phyloP scores from a whole-genome alignment of 805 yeast species.

The Yamadazyma sp. region DNA sequence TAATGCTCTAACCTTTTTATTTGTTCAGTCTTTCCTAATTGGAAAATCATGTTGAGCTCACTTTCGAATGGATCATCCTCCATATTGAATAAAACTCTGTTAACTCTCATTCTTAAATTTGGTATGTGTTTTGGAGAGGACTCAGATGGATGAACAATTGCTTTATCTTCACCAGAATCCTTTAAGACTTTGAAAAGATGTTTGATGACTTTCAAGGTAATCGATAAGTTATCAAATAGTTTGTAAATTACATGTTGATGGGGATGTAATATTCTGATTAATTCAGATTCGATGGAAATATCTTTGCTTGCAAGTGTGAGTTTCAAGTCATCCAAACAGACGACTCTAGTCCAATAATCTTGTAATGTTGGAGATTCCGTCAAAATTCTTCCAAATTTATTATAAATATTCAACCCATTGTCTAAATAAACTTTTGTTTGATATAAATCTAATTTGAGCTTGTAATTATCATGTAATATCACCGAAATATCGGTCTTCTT shows the following conservation, averaged over 20 bases:
- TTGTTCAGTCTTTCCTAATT: conserved; percentile 40
- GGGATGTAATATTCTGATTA: conserved; percentile 35
- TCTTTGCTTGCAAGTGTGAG: conserved; percentile 14
- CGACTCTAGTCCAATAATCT: conserved; percentile 48
- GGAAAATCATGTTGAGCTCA: conserved; percentile 40
- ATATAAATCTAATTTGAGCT: conserved; percentile 44
- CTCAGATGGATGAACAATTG: conserved; percentile 28
- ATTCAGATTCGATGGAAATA: conserved; percentile 19
- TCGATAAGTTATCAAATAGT: conserved; percentile 37
- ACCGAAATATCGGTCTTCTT: conserved; percentile 22
- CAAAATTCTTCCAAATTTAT: conserved; percentile 38
- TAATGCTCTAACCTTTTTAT: conserved; percentile 32
- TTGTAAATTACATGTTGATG: conserved; percentile 35
- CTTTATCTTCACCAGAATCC: conserved; percentile 10
- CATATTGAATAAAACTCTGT: conserved; percentile 29
- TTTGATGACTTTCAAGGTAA: conserved; percentile 31
- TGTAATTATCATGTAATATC: conserved; percentile 47
- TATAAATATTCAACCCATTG: conserved; percentile 10
- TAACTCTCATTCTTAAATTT: conserved; percentile 22
- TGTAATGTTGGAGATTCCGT: conserved; percentile 51
- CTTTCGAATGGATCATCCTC: conserved; percentile 46
- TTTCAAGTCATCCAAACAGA: conserved; percentile 34
- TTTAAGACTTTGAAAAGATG: conserved; percentile 28
- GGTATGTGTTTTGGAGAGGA: conserved; percentile 28
- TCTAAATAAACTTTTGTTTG: conserved; percentile 12